A percentile compares a stretch with the other conserved stretches of the same genome.
phyloP scores from a whole-genome alignment of 257 asterid species.

The Galeopsis tetrahit region DNA sequence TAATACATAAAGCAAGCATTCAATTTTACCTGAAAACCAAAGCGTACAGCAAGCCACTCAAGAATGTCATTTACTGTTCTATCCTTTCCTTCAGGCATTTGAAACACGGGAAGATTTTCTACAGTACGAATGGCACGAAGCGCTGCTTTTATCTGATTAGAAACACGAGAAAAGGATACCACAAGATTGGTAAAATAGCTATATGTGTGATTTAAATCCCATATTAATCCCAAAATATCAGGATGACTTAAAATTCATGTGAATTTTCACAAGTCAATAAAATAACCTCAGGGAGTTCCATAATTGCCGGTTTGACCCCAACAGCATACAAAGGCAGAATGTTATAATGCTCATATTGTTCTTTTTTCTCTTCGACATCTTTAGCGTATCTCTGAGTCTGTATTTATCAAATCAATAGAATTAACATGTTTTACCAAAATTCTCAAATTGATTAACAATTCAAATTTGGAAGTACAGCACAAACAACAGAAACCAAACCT shows the following conservation, averaged over 20 bases:
- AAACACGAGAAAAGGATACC: conserved; percentile 25
- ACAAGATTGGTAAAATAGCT: conserved; percentile 22
- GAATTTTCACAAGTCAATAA: conserved; percentile 26
- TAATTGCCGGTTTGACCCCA: conserved; percentile 88
- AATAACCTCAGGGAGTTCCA: conserved; percentile 95
- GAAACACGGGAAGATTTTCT: conserved; percentile 69
- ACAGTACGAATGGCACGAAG: conserved; percentile 71
- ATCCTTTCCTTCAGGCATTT: conserved; percentile 59
- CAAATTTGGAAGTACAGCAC: conserved; percentile 12
- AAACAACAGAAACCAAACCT: conserved; percentile 57
- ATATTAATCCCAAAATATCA: conserved; percentile 10
- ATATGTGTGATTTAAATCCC: conserved; percentile 29
- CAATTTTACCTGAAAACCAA: conserved; percentile 91
- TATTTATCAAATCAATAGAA: conserved; percentile 33
- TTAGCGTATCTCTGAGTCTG: conserved; percentile 74
- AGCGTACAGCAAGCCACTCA: conserved; percentile 91
- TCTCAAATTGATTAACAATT: conserved; percentile 11
- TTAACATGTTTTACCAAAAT: not conserved
- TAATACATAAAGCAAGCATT: not conserved
- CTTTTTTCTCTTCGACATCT: conserved; percentile 90
- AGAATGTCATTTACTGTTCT: conserved; percentile 74
- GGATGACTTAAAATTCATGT: conserved; percentile 21
- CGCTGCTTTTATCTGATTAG: conserved; percentile 77
- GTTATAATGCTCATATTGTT: conserved; percentile 83
- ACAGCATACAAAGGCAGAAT: conserved; percentile 88